These are phyloP conservation scores for Suillus decipiens DNA, from an alignment of 768 basidiomycete genomes.

Conservation along the genomic window DNA sequence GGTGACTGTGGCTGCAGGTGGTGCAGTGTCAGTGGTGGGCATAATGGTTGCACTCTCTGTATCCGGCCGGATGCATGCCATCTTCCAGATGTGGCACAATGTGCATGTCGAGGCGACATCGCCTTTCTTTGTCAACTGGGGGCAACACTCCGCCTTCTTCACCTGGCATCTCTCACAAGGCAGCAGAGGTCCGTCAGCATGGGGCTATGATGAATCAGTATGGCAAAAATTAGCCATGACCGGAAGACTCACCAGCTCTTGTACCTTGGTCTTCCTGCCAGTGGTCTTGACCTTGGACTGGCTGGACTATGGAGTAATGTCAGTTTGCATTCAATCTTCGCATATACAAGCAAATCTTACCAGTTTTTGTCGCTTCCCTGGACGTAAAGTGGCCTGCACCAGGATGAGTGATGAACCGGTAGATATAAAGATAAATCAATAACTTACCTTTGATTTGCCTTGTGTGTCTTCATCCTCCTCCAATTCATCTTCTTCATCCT, in stretches of 20 bases:
- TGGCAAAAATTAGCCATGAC: neutral
- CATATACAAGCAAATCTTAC: too few relatives aligned
- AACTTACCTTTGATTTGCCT: too few relatives aligned
- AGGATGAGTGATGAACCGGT: too few relatives aligned
- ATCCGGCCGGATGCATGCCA: neutral
- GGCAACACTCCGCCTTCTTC: neutral
- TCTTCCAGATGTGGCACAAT: neutral
- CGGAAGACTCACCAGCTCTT: neutral
- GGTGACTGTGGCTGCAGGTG: neutral
- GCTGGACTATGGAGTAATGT: too few relatives aligned
- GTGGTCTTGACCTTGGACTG: too few relatives aligned
- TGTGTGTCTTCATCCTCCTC: too few relatives aligned
- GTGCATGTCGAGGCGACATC: neutral
- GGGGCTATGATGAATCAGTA: neutral
- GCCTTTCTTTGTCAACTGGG: neutral
- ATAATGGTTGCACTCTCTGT: neutral
- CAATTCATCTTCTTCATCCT: too few relatives aligned
- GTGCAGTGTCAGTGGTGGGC: neutral
- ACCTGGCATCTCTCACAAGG: neutral
- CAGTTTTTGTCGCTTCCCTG: too few relatives aligned
- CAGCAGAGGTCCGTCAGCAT: neutral
- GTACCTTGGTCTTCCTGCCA: neutral
- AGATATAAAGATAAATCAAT: too few relatives aligned
- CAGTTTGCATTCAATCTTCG: too few relatives aligned
- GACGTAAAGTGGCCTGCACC: too few relatives aligned